Base-by-base conservation (phyloP, 345 rosid genomes). In the Brassica nigra region DNA sequence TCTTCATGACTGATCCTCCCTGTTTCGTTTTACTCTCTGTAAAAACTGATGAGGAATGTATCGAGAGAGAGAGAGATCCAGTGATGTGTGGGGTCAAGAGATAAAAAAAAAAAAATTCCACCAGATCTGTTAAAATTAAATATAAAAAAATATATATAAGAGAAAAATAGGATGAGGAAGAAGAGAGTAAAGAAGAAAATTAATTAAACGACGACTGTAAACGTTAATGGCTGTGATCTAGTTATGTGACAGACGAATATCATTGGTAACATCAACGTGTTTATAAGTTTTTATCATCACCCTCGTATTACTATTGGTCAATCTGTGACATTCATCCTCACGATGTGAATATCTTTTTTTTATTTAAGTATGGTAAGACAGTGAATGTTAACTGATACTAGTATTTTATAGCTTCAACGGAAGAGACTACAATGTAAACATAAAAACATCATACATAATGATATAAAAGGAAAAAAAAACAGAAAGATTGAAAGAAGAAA, bases 1-100 rank as follows among this genome's bases (percentile, higher is more conserved):
- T 92, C 90, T 90, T 95, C 97, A 92, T 92, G 27, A 76, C 14
- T 78, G 73, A 8, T 66, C 49, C 49, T 8, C 62, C 36, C 27
- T 39, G 63, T 64, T 49, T 8, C 68, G 82, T 66, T 72, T 57
- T 23, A 66, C 82, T 58, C 81, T 58, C 31, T 66, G 27, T 23
- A 23, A 58, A 42, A 15, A 10, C 20, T 6, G 68, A 66, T 31
- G 55, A 59, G 44, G 74, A 73, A 42, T 57, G n/a, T 44, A 3
- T 3, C 1, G 47, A 10, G 47, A 73, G 78, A 72, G 73, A 73
- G 29, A 23, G 64, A 59, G 64, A 54, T 68, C 78, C 70, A 67
- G 78, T 73, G 82, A 78, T 67, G 82, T 42, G 82, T 68, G 77
- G 82, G 68, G 82, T 79, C 65, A 59, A 66, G 14, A 61, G 34